phyloP scores from a whole-genome alignment of 441 rosid genomes.

The Hura crepitans region DNA sequence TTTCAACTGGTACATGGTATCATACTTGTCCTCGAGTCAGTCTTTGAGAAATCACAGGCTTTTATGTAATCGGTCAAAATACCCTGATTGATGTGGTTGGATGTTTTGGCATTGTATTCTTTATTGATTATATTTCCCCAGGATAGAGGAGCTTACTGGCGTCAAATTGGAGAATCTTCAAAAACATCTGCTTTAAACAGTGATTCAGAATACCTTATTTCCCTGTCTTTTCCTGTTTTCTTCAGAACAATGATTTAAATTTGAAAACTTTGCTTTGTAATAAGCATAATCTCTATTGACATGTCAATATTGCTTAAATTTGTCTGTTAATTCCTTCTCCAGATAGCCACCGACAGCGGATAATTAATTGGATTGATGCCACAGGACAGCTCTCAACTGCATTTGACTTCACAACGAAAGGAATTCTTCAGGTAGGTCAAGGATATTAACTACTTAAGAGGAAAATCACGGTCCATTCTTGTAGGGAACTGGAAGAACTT shows the following conservation, averaged over 20 bases:
- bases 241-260: background rate
- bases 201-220: background rate
- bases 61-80: background rate
- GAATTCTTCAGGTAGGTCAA: conserved; percentile 72
- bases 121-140: too few species aligned
- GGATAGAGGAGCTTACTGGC: conserved; percentile 6
- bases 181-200: background rate
- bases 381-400: conserved; percentile 78
- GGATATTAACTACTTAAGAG: conserved; percentile 6
- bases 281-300: too few species aligned
- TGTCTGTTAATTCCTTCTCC: conserved; percentile 24
- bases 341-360: conserved; percentile 83
- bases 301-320: background rate
- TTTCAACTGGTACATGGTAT: background rate
- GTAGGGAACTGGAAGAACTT: background rate
- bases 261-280: conserved; percentile 5
- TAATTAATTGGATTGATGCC: conserved; percentile 75
- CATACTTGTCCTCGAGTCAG: background rate
- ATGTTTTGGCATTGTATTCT: background rate
- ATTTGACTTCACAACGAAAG: conserved; percentile 93
- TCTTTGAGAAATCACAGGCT: background rate
- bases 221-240: background rate
- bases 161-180: background rate
- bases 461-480: background rate
- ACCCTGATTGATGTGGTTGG: background rate